Evolutionary conservation across 2,329 filamentous ascomycete species (phyloP).

Genomic region (Pseudogymnoascus destructans): DNA sequence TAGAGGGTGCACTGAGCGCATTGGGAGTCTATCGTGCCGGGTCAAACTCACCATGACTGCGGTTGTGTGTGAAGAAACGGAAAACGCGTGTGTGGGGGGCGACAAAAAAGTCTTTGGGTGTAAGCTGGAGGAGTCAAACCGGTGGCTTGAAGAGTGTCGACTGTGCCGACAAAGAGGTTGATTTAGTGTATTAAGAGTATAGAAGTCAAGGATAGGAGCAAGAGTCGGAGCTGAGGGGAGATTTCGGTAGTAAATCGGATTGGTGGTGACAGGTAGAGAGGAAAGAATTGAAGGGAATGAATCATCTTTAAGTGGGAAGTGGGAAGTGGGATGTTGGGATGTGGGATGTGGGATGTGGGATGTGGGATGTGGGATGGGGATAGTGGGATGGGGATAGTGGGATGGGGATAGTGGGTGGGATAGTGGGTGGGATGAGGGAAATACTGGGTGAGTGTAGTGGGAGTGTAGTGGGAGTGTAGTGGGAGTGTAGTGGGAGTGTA

Average conservation of each 20-base stretch:
- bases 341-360: not conserved
- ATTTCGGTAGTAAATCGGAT: not conserved
- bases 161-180: not conserved
- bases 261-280: not conserved
- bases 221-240: not conserved
- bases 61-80: slow-evolving; percentile 10
- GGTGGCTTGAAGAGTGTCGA: not conserved
- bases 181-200: slow-evolving; percentile 5
- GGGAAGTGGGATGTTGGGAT: not conserved
- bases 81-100: slow-evolving; percentile 2
- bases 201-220: not conserved
- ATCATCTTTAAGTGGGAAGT: slow-evolving; percentile 8
- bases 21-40: not conserved
- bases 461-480: not conserved
- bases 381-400: not conserved
- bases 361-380: slow-evolving; percentile 2
- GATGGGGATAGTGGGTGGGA: not conserved
- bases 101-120: slow-evolving; percentile 3
- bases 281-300: slow-evolving; percentile 6
- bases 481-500: not conserved
- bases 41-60: slow-evolving; percentile 12
- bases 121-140: slow-evolving; percentile 5
- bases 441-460: not conserved
- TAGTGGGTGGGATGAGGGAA: slow-evolving; percentile 8
- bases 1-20: not conserved